Conservation (phyloP, 2,329 filamentous ascomycete species). For the Diaporthe vaccinii region DNA sequence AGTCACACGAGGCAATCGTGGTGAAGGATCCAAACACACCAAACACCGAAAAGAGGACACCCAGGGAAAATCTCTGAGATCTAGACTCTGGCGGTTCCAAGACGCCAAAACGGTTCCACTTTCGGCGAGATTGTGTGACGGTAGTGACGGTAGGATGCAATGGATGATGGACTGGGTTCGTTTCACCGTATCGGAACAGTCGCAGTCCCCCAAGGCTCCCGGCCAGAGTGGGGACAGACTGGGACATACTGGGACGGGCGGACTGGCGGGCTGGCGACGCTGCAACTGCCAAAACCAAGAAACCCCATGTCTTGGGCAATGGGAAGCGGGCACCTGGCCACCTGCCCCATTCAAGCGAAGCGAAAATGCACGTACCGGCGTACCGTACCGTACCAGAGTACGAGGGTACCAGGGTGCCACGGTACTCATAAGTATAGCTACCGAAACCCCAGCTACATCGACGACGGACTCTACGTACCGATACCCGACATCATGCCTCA, state of each 20-base stretch:
- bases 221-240: slow-evolving; percentile 7
- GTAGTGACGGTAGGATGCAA: slow-evolving; percentile 21
- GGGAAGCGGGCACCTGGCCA: slow-evolving; percentile 25
- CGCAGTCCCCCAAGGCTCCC: slow-evolving; percentile 9
- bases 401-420: neutral
- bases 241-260: neutral
- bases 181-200: slow-evolving; percentile 33
- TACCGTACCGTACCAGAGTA: slow-evolving; percentile 26
- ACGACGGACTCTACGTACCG: neutral
- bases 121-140: slow-evolving; percentile 32
- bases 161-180: slow-evolving; percentile 13
- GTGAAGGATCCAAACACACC: slow-evolving; percentile 14
- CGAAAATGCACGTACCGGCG: slow-evolving; percentile 23
- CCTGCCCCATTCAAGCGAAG: slow-evolving; percentile 20
- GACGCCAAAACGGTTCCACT: slow-evolving; percentile 28
- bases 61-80: slow-evolving; percentile 23
- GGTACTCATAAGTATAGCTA: neutral
- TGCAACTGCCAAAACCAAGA: slow-evolving; percentile 1
- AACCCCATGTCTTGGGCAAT: slow-evolving; percentile 28
- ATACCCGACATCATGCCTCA: neutral
- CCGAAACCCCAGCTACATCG: too few species aligned
- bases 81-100: slow-evolving; percentile 27
- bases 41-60: neutral
- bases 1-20: slow-evolving; percentile 30
- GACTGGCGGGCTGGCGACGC: neutral